Evolutionary conservation across 306 rosid species (phyloP).

Genomic region (Rosa rugosa): DNA sequence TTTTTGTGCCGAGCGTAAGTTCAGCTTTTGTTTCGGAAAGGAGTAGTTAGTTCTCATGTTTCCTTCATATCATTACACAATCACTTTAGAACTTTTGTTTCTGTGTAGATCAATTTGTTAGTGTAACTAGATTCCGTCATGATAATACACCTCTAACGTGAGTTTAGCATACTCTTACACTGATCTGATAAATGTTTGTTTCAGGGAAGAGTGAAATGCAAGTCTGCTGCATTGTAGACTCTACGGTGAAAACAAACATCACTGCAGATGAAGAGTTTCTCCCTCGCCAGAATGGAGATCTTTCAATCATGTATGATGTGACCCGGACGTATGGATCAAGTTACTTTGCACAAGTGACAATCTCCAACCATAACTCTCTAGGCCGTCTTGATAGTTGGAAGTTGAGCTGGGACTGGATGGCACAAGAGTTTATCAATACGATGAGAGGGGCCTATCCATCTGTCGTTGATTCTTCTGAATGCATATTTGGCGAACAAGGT

Average conservation of each 20-base stretch:
- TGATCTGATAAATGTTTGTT: not conserved
- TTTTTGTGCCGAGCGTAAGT: not conserved
- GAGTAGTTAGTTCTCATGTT: not conserved
- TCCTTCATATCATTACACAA: not conserved
- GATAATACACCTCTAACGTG: not conserved
- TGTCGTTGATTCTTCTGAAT: conserved; percentile 72
- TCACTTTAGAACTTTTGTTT: not conserved
- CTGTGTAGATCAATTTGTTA: not conserved
- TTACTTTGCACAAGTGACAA: conserved; percentile 83
- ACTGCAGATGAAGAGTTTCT: conserved; percentile 48
- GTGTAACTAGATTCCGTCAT: not conserved
- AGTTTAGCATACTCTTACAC: conserved; percentile 6
- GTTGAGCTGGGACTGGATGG: conserved; percentile 96
- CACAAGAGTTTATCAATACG: conserved; percentile 61
- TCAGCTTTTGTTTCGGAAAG: not conserved
- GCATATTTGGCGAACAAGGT: conserved; percentile 75
- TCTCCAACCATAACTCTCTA: conserved; percentile 77
- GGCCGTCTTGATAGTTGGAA: conserved; percentile 97
- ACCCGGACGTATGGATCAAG: conserved; percentile 53
- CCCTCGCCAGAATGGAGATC: conserved; percentile 88
- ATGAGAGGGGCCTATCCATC: conserved; percentile 96
- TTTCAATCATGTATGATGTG: conserved; percentile 88
- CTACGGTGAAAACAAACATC: conserved; percentile 49
- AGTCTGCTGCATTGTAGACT: conserved; percentile 69
- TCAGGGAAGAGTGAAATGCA: conserved; percentile 61